phyloP scores from a whole-genome alignment of 208 protist genomes.

The Acanthamoeba culbertsoni region DNA sequence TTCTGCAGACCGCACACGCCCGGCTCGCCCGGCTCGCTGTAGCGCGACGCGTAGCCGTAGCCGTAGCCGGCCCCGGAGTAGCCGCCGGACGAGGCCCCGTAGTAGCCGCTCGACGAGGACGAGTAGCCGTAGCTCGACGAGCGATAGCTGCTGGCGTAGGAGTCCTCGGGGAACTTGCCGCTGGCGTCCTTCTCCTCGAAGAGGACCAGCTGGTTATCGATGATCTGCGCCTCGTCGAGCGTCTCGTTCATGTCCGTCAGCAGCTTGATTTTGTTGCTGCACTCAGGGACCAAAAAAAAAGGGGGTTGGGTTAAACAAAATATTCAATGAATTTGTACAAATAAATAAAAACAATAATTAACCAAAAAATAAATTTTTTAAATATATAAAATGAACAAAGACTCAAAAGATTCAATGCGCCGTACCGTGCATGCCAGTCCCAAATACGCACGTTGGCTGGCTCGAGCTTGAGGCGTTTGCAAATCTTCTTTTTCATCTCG shows the following conservation, averaged over 20 bases:
- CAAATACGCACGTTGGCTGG: not conserved
- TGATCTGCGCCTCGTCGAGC: slow-evolving; percentile 11
- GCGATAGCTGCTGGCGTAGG: not conserved
- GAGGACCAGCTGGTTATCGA: slow-evolving; percentile 24
- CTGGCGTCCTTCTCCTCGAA: slow-evolving; percentile 34
- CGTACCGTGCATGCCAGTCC: slow-evolving; percentile 15
- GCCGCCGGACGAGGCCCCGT: not conserved
- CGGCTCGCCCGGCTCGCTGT: not conserved
- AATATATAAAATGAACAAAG: not conserved
- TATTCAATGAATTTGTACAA: not conserved
- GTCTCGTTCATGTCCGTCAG: slow-evolving; percentile 12
- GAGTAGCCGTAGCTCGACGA: not conserved
- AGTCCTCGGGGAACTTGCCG: slow-evolving; percentile 43
- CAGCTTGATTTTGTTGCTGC: slow-evolving; percentile 45
- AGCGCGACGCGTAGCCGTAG: not conserved
- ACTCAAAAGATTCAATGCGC: too few relatives aligned
- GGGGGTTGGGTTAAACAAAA: too few relatives aligned
- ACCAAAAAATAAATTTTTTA: not conserved
- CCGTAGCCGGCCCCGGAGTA: not conserved
- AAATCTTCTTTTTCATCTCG: slow-evolving; percentile 30
- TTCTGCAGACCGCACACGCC: slow-evolving; percentile 87
- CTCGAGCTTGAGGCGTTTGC: slow-evolving; percentile 24
- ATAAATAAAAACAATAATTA: not conserved
- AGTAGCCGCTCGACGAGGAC: not conserved
- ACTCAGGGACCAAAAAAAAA: not conserved